Evolutionary conservation across 1,284 basidiomycete genomes (phyloP), one percentile per base, ranked within the genome.

Genomic region (Cryptococcus sp.): DNA sequence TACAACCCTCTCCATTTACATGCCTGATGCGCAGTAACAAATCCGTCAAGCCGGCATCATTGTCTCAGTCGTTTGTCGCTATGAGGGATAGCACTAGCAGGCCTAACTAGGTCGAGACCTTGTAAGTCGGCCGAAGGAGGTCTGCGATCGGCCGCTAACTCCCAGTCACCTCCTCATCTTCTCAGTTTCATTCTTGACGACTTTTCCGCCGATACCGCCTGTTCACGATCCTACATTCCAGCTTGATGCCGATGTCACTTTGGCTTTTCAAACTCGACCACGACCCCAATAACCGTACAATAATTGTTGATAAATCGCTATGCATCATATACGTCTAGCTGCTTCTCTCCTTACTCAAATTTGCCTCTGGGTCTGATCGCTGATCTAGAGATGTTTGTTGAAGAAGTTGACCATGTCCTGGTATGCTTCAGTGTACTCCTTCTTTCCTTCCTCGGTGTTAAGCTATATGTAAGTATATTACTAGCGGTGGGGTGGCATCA

Each of bases 1-100:
- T 5, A 5, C 28, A 11, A 28, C 28, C 4, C 4, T 11, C 11
- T 11, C 28, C 28, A 28, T 11, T 4, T 28, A 11, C 28, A 5
- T 28, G 28, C 5, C 36, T 39, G 36, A 39, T 14, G 36, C 7
- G 18, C 14, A 39, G 36, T 5, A 39, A 16, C 36, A 39, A 39
- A 39, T 19, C 36, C 45, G 61, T 53, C 46, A 69, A 65, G 50
- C 63, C 66, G 18, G 64, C 63, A 13, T 63, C 64, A n/a, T 57
- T 69, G 39, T 59, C 63, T 25, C 59, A 62, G 28, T 59, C 57
- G 13, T 65, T 67, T 39, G 50, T 56, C 4, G 63, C 62, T 16
- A 39, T 63, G 13, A 51, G 66, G n/a, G 62, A 62, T 24, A 50
- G 42, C 22, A 34, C 48, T 13, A 41, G 42, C 23, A 31, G 25